Evolutionary conservation across 352 stramenopile genomes (phyloP), one percentile per base, ranked within the genome.

Genomic region (Pythium apleroticum): DNA sequence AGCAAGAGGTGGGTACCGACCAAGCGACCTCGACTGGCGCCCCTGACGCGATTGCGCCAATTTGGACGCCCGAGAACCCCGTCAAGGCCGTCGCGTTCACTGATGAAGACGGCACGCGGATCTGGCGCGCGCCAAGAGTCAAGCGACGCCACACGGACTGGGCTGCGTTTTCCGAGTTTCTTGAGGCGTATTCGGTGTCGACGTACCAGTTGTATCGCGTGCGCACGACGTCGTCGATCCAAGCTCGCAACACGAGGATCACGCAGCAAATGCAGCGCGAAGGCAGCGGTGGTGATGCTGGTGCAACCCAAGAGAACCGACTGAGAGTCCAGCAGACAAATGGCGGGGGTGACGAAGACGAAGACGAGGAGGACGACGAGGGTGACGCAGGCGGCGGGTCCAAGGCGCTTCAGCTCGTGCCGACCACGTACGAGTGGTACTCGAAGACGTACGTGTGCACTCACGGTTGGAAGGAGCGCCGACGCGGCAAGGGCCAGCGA

Each of bases 381-480:
- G 55, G 37, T 1, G 5, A 43, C n/a, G 48, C 19, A 5, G 50
- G 19, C 28, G 19, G 8, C 27, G 45, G 24, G n/a, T 27, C 30
- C 7, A 39, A 39, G 11, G 14, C 7, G 28, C 27, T 43, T 4
- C 31, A 81, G 49, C 59, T 90, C 6, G 73, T 90, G 12, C 84
- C 84, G 3, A 68, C 80, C 14, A 68, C 66, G 15, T 90, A 77
- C 30, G 74, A 89, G 53, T 93, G 81, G 81, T 93, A 93, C 56
- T 89, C 81, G 10, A 93, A 93, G 65, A 93, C 84, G 2, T 91
- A 88, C 41, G 60, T 93, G 24, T 93, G 84, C 52, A 93, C 84
- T 4, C 81, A 93, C 53, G 84, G 84, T 1, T 91, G 81, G 84
- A 91, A 93, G 52, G 75, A 81, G 52, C 78, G 84, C 9, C 84